A percentile compares a stretch with the other conserved stretches of the same genome.
Evolutionary conservation across 371 early-diverging fungal genomes (phyloP).

Genomic region (Syncephalis fuscata): DNA sequence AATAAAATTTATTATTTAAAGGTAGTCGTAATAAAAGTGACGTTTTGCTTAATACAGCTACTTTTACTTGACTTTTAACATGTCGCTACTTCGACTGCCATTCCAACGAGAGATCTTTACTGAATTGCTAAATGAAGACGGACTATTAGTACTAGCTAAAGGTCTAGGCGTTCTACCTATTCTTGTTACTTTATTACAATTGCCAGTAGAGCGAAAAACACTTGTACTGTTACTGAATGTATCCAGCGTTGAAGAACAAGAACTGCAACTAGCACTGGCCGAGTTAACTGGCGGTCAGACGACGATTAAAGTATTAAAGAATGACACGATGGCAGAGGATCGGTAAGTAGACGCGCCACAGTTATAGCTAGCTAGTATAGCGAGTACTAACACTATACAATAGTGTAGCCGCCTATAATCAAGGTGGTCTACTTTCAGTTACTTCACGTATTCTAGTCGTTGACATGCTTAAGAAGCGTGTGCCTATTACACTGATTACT

Average conservation of each 20-base stretch:
- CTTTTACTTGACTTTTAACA: background rate
- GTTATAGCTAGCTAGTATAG: no score
- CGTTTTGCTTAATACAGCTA: background rate
- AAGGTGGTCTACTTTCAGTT: conserved; percentile 77
- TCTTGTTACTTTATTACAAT: conserved; percentile 42
- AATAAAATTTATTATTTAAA: background rate
- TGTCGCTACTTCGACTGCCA: conserved; percentile 1
- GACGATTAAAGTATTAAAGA: conserved; percentile 27
- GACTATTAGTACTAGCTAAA: conserved; percentile 58
- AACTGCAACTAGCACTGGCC: conserved; percentile 3
- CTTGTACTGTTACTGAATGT: conserved; percentile 74
- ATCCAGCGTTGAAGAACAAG: conserved; percentile 34
- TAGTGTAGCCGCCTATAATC: conserved; percentile 52
- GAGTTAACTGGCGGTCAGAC: conserved; percentile 7
- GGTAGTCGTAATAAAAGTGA: background rate
- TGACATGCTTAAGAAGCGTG: conserved; percentile 70
- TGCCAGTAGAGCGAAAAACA: conserved; percentile 50
- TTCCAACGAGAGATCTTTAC: conserved; percentile 57
- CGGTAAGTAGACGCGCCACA: conserved; percentile 24
- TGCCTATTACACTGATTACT: conserved; percentile 61
- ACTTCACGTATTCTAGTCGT: conserved; percentile 89
- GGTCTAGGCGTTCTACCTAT: conserved; percentile 66
- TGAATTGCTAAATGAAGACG: conserved; percentile 55
- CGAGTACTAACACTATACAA: background rate
- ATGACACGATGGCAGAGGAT: conserved; percentile 40